Base-by-base conservation (phyloP, 2,329 filamentous ascomycete species). In the Monosporascus sp. region DNA sequence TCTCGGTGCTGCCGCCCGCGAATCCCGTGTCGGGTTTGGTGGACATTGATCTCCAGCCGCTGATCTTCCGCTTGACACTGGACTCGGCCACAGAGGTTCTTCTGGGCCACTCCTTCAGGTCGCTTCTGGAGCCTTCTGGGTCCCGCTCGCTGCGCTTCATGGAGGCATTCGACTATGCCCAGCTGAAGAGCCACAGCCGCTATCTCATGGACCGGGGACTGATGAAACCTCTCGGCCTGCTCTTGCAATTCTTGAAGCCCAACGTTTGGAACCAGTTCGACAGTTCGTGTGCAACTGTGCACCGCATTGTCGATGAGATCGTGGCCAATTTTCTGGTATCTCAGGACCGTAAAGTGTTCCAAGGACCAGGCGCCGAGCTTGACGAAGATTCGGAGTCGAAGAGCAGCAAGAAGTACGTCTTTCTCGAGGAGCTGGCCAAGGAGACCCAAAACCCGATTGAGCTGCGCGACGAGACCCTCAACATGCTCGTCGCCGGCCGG, bases 361-460 rank as follows among this genome's bases (percentile, higher is more conserved):
- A 24, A 24, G 24, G 24, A 24, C 24, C 24, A 5, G 24, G 24
- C 24, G 24, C 24, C 24, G 24, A 24, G 24, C 24, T 24, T 24
- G 24, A 24, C 24, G 24, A 24, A 24, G 24, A 24, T 24, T 5
- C 24, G 24, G 24, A 24, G 24, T 5, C 24, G 24, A 24, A 24
- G 24, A 24, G 24, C 24, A 24, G 24, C 24, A 24, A 24, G 24
- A 24, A 24, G 24, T 24, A 24, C 24, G 24, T 24, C 24, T 24
- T 85, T 41, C 65, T 80, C 14, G 64, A 79, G 47, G 78, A 78
- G 52, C 65, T 84, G 4, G 75, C 72, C 31, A 69, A 72, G 52
- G 63, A 69, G 44, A 76, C 73, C 0, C 67, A 71, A 24, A 72
- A 79, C 60, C 66, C 69, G 5, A 61, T 60, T 4, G 65, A 72